These are phyloP conservation scores for Neurospora crassa DNA, from an alignment of 2,329 filamentous ascomycete genomes.

Conservation along the genomic window DNA sequence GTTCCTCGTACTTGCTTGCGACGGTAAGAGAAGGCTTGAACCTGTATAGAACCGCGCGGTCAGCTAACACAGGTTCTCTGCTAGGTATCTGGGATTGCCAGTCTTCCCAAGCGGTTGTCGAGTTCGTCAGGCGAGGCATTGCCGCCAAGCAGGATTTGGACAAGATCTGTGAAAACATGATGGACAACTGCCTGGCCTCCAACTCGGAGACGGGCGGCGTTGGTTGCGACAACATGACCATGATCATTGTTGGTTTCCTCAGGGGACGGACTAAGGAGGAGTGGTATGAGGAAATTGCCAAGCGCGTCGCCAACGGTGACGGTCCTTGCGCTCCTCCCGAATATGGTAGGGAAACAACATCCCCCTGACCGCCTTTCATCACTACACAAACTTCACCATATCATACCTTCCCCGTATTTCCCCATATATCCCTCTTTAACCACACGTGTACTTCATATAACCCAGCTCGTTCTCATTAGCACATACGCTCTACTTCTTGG, in stretches of 20 bases:
- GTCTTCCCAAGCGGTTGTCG: constrained; percentile 92
- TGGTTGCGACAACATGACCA: constrained; percentile 99
- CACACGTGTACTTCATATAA: neutral
- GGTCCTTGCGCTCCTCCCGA: constrained; percentile 97
- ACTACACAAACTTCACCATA: neutral
- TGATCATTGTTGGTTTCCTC: constrained; percentile 82
- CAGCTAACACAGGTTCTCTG: constrained; percentile 8
- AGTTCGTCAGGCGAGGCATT: constrained; percentile 94
- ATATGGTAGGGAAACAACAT: constrained; percentile 74
- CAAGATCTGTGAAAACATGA: constrained; percentile 99
- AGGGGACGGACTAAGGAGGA: constrained; percentile 90
- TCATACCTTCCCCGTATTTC: neutral
- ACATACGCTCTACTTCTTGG: neutral
- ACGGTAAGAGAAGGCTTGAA: constrained; percentile 50
- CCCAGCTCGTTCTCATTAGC: constrained; percentile 2
- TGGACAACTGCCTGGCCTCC: constrained; percentile 97
- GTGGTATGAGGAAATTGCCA: constrained; percentile 95
- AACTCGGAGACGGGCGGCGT: constrained; percentile 98
- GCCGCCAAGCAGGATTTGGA: constrained; percentile 91
- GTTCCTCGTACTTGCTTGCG: constrained; percentile 86
- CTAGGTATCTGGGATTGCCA: constrained; percentile 99
- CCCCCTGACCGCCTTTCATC: constrained; percentile 11
- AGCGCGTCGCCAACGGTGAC: constrained; percentile 90
- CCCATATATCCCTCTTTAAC: constrained; percentile 1
- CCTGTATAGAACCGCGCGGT: neutral